Evolutionary conservation across 352 stramenopile genomes (phyloP).

Genomic region (Globisporangium cylindrosporum): DNA sequence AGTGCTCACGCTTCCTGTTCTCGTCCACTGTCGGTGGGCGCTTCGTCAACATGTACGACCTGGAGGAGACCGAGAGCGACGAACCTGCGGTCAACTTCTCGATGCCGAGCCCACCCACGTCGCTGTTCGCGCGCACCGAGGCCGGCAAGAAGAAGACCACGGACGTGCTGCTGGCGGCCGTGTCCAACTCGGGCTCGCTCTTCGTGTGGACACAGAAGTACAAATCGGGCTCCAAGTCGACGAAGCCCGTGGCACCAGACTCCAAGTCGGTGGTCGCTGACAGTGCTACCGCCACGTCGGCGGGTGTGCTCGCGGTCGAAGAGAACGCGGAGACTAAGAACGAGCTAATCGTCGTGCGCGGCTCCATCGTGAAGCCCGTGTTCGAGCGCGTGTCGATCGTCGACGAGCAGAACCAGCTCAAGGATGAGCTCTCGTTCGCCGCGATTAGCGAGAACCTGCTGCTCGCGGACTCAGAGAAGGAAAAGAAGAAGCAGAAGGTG

Average conservation of each 20-base stretch:
- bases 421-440: constrained; percentile 47
- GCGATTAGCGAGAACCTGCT: constrained; percentile 68
- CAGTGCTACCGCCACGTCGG: constrained; percentile 27
- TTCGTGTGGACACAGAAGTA: constrained; percentile 79
- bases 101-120: constrained; percentile 53
- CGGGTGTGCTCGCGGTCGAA: constrained; percentile 47
- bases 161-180: constrained; percentile 56
- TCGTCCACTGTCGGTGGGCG: constrained; percentile 64
- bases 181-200: constrained; percentile 57
- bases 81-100: constrained; percentile 74
- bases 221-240: constrained; percentile 43
- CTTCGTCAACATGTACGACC: constrained; percentile 87
- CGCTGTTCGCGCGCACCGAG: constrained; percentile 42
- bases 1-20: constrained; percentile 63
- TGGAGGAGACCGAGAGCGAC: constrained; percentile 52
- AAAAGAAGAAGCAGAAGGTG: constrained; percentile 65
- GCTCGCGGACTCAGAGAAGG: constrained; percentile 37
- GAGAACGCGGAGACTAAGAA: constrained; percentile 24
- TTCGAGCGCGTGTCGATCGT: constrained; percentile 68
- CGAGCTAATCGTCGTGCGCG: constrained; percentile 64
- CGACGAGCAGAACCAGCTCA: constrained; percentile 62
- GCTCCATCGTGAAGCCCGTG: constrained; percentile 69
- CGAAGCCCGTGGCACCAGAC: constrained; percentile 63
- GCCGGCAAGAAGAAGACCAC: constrained; percentile 67
- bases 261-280: constrained; percentile 32